phyloP scores from a whole-genome alignment of 139 green algal species.

The Chlorella sorokiniana region DNA sequence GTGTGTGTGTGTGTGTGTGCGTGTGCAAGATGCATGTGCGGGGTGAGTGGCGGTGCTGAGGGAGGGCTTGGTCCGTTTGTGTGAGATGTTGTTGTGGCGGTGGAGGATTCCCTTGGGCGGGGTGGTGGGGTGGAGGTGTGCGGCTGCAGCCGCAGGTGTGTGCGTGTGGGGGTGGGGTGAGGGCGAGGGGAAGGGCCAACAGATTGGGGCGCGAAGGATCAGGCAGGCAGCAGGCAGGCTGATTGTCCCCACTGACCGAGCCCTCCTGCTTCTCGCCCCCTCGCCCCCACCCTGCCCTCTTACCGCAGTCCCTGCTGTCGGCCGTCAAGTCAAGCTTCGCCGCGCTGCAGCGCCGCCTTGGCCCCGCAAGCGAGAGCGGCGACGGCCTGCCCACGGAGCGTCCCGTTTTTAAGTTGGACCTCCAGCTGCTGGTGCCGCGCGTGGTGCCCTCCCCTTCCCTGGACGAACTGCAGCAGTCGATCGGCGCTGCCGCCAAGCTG shows the following conservation, averaged over 20 bases:
- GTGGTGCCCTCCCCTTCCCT: slow-evolving; percentile 84
- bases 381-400: slow-evolving; percentile 45
- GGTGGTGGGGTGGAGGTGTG: no score
- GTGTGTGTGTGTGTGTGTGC: background rate
- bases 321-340: slow-evolving; percentile 70
- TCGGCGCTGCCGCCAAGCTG: slow-evolving; percentile 83
- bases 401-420: slow-evolving; percentile 82
- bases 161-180: no score
- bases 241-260: background rate
- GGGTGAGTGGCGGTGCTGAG: background rate
- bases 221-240: no score
- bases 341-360: slow-evolving; percentile 82
- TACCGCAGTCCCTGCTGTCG: slow-evolving; percentile 14
- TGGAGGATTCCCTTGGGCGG: no score
- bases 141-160: no score
- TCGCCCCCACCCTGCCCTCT: background rate
- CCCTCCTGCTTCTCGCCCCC: background rate
- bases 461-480: slow-evolving; percentile 85
- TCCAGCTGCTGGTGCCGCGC: slow-evolving; percentile 87
- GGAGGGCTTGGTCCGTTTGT: background rate
- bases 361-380: slow-evolving; percentile 38
- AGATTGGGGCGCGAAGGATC: no score
- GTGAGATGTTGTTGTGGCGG: no score
- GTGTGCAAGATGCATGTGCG: background rate
- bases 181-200: no score